Evolutionary conservation across 2,329 filamentous ascomycete species (phyloP).

Genomic region (Arachnomyces sp.): DNA sequence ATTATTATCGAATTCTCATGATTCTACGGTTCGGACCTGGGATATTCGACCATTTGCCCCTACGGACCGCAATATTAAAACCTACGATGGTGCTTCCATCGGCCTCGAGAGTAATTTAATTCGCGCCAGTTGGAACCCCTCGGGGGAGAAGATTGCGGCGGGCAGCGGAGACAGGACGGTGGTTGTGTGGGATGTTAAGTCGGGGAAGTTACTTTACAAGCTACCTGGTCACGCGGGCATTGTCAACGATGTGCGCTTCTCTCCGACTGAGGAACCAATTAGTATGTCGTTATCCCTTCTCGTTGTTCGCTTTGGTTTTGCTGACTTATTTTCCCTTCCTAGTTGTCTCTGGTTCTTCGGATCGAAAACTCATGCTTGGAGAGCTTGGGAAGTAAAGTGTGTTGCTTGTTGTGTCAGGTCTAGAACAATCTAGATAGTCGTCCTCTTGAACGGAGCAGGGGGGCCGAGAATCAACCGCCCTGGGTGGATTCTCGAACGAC

Average conservation of each 20-base stretch:
- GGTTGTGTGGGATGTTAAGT: conserved; percentile 80
- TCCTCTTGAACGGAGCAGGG: neutral
- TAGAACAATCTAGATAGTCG: neutral
- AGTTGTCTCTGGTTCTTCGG: conserved; percentile 88
- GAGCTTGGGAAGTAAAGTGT: conserved; percentile 65
- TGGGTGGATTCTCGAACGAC: neutral
- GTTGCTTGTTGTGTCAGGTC: conserved; percentile 1
- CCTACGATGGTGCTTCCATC: conserved; percentile 82
- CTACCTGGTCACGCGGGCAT: conserved; percentile 90
- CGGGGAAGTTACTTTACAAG: conserved; percentile 88
- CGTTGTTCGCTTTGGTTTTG: neutral
- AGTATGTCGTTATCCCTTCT: conserved; percentile 53
- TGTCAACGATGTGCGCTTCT: conserved; percentile 90
- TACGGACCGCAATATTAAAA: conserved; percentile 71
- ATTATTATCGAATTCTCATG: conserved; percentile 84
- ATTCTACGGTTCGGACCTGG: conserved; percentile 90
- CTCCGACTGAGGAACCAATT: conserved; percentile 74
- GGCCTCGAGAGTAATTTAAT: conserved; percentile 89
- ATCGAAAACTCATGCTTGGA: conserved; percentile 73
- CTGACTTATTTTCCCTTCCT: conserved; percentile 5
- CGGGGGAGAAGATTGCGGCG: conserved; percentile 77
- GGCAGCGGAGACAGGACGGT: conserved; percentile 86
- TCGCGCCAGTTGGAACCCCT: conserved; percentile 78
- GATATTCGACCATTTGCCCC: conserved; percentile 93
- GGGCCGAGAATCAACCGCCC: neutral